Conservation (phyloP, 2,329 filamentous ascomycete species). For the Chaetoscypha palmicola region DNA sequence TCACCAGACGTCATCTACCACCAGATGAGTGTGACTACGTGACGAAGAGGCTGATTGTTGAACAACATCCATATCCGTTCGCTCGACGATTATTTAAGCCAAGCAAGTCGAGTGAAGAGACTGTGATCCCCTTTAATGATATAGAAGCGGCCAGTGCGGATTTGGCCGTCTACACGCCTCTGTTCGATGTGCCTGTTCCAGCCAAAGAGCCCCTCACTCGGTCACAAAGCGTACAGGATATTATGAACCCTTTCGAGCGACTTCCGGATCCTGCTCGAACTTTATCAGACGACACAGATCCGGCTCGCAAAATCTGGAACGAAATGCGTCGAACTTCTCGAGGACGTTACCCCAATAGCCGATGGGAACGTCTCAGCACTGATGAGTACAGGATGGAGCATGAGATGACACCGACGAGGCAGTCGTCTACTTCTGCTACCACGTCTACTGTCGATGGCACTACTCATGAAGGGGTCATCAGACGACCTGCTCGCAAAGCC, state of each 20-base stretch:
- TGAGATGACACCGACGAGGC: slow-evolving; percentile 8
- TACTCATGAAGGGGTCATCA: background rate
- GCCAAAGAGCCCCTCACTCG: background rate
- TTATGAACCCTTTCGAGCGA: slow-evolving; percentile 1
- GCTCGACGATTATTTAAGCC: slow-evolving; percentile 5
- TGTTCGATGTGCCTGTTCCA: background rate
- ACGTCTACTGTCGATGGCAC: slow-evolving; percentile 5
- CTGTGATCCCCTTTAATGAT: slow-evolving; percentile 13
- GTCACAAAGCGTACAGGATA: background rate
- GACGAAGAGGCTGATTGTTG: slow-evolving; percentile 16
- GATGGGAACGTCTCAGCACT: slow-evolving; percentile 17
- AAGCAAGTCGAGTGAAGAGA: slow-evolving; percentile 16
- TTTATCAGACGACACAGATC: slow-evolving; percentile 21
- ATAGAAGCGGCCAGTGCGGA: background rate
- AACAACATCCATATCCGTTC: slow-evolving; percentile 13
- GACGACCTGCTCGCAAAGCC: background rate
- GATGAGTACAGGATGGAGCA: slow-evolving; percentile 20
- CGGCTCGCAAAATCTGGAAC: slow-evolving; percentile 30
- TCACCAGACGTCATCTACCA: slow-evolving; percentile 25
- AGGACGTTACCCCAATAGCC: slow-evolving; percentile 13
- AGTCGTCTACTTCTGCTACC: slow-evolving; percentile 10
- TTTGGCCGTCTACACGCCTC: slow-evolving; percentile 2
- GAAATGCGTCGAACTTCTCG: slow-evolving; percentile 28
- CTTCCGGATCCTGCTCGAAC: background rate
- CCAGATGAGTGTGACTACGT: slow-evolving; percentile 18